Percentiles rank a stretch among this genome's conserved stretches.
These are phyloP conservation scores for Limtongia smithiae DNA, from an alignment of 805 yeast genomes.

Conservation along the genomic window DNA sequence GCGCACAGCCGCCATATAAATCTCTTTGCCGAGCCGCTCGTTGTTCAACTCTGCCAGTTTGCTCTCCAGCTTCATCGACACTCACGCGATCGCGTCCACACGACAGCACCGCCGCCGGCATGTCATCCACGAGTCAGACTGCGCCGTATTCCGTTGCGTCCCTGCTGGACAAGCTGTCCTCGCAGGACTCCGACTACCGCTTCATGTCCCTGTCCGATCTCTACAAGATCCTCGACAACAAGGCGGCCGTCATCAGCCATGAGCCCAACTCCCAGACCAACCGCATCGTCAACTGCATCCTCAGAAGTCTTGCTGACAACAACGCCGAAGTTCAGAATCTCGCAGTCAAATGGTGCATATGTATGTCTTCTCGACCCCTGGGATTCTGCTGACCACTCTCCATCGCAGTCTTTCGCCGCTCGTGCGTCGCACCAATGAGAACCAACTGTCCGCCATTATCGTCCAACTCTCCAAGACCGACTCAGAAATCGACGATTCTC, in stretches of 20 bases:
- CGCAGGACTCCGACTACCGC: slow-evolving; percentile 68
- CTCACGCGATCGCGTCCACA: no score
- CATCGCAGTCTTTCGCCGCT: slow-evolving; percentile 28
- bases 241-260: slow-evolving; percentile 33
- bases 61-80: no score
- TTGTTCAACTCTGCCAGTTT: no score
- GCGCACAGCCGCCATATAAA: no score
- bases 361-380: not conserved
- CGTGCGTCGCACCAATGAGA: slow-evolving; percentile 23
- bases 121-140: no score
- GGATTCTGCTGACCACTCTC: not conserved
- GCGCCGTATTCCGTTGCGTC: no score
- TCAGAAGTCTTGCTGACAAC: slow-evolving; percentile 52
- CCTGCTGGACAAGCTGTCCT: slow-evolving; percentile 32
- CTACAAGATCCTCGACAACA: slow-evolving; percentile 40
- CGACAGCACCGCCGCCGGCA: no score
- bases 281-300: slow-evolving; percentile 42
- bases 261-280: slow-evolving; percentile 10
- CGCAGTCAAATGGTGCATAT: slow-evolving; percentile 56
- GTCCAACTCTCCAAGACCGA: slow-evolving; percentile 34
- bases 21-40: no score
- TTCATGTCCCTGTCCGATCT: slow-evolving; percentile 83
- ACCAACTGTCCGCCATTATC: slow-evolving; percentile 34
- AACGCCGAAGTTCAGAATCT: slow-evolving; percentile 72
- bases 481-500: slow-evolving; percentile 41